These are phyloP conservation scores for Malassezia restricta DNA, from an alignment of 1,284 basidiomycete genomes.

Conservation along the genomic window DNA sequence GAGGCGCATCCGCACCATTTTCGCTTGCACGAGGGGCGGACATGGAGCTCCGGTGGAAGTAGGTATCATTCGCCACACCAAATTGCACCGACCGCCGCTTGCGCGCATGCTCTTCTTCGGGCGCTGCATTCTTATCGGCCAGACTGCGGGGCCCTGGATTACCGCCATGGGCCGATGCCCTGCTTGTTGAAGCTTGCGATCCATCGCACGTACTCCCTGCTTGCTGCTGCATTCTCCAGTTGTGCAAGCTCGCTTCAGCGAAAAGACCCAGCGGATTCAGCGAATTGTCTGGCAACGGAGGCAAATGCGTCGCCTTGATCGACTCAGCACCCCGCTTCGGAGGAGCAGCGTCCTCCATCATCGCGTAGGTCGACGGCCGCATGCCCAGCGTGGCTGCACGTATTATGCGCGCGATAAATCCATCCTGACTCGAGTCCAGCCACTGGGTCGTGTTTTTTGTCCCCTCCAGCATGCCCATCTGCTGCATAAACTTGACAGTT, in stretches of 20 bases:
- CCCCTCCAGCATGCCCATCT: conserved; percentile 4
- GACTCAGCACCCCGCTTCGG: background rate
- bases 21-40: conserved; percentile 59
- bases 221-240: conserved; percentile 23
- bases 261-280: conserved; percentile 45
- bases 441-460: background rate
- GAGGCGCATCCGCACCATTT: conserved; percentile 72
- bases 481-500: conserved; percentile 1
- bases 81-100: conserved; percentile 37
- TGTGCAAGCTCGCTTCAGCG: conserved; percentile 43
- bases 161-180: background rate
- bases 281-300: conserved; percentile 48
- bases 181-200: background rate
- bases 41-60: conserved; percentile 58
- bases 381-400: background rate
- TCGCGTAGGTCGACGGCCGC: background rate
- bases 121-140: background rate
- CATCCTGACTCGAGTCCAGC: background rate
- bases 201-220: background rate
- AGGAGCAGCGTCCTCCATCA: background rate
- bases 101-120: background rate
- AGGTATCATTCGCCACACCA: conserved; percentile 77
- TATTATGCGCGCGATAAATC: background rate
- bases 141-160: background rate
- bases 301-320: conserved; percentile 50